Evolutionary conservation across 208 protist species (phyloP), one percentile per base, ranked within the genome.

Genomic region (Trypanosoma melophagium): DNA sequence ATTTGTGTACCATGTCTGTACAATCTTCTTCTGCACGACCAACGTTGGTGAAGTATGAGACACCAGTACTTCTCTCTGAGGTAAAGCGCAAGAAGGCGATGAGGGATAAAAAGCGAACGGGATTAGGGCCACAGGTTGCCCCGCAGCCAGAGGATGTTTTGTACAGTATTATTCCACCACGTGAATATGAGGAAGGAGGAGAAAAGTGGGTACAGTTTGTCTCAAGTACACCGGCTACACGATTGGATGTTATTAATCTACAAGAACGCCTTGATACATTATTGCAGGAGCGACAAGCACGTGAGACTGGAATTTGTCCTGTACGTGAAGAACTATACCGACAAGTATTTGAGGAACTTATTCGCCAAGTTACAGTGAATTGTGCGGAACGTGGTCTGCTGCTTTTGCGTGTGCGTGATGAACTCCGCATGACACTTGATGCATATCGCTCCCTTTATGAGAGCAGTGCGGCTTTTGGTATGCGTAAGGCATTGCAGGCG

Each of bases 301-400:
- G 98, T 2, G 98, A 99, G 69, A 99, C 86, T 8, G 98, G 98
- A 25, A 97, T 99, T 60, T 99, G 98, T 76, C 97, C 98, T 2
- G 96, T 99, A 9, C 82, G 98, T n/a, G 94, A 98, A 67, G 98
- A 99, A 77, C 81, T 99, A 4, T 99, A 99, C 75, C 66, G 86
- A 5, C 97, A 99, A 73, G 89, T 84, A 45, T 99, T 99, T 76
- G 98, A 98, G 83, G 88, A 93, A 62, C 60, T 99, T 13, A 99
- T 99, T 70, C 95, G 98, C 2, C 94, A 99, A 71, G 97, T 99
- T 19, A 99, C 98, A 3, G 94, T 99, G 60, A 98, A 98, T 75
- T 99, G 97, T 64, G 93, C 96, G 0, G 98, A 99, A 86, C 77
- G 98, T 19, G 98, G 98, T 1, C 76, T 99, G 41, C 80, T 99